Percentiles rank a stretch among this genome's conserved stretches.
Evolutionary conservation across 1,284 basidiomycete genomes (phyloP).

Genomic region (Ustilago cynodontis): DNA sequence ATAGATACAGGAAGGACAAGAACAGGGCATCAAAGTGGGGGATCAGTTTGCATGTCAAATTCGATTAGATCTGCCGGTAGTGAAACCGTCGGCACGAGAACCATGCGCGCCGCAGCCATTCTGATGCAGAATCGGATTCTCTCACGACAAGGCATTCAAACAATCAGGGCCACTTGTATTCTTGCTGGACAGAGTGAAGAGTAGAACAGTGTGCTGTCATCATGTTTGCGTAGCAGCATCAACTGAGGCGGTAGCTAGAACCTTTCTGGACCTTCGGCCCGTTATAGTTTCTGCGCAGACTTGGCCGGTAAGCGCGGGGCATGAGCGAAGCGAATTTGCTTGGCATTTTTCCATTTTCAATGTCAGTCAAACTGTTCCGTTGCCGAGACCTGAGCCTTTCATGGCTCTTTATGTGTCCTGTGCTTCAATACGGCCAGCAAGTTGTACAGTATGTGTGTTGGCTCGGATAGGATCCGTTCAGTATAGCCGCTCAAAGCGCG

Average conservation of each 20-base stretch:
- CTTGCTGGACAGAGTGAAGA: no score
- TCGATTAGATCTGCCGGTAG: constrained; percentile 7
- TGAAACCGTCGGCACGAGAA: constrained; percentile 8
- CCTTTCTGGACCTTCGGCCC: no score
- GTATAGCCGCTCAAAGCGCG: constrained; percentile 4
- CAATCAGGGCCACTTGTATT: no score
- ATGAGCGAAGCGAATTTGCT: constrained; percentile 1
- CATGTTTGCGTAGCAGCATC: neutral
- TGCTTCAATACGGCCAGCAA: neutral
- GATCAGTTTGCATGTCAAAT: constrained; percentile 4
- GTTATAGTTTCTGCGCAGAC: no score
- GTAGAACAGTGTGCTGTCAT: neutral
- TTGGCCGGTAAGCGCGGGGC: neutral
- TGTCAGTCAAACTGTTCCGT: neutral
- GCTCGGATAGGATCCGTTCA: neutral
- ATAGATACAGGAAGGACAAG: no score
- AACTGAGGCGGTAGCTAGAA: no score
- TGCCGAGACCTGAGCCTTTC: neutral
- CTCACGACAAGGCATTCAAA: no score
- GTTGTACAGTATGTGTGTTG: neutral
- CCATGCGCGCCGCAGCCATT: no score
- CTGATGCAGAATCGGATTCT: no score
- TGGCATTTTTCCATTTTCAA: neutral
- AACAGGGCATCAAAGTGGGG: constrained; percentile 16
- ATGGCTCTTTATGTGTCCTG: neutral